These are phyloP conservation scores for Colletotrichum abscissum DNA, from an alignment of 2,329 filamentous ascomycete species.

Conservation along the genomic window DNA sequence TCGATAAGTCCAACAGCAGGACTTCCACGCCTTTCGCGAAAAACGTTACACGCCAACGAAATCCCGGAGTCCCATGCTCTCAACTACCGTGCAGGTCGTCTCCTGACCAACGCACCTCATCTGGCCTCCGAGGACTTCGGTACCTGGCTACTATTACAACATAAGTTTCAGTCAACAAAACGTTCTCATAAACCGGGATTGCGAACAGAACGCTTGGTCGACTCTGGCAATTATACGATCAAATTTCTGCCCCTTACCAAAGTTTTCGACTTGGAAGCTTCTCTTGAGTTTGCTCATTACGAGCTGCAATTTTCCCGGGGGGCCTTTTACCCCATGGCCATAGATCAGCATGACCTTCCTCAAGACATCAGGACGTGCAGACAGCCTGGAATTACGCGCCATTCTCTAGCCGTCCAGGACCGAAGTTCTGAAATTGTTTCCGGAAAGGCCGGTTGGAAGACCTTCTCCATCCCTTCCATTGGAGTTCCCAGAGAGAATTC, in stretches of 20 bases:
- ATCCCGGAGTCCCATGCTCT: not conserved
- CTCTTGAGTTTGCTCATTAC: not conserved
- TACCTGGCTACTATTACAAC: not conserved
- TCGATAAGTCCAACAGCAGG: not conserved
- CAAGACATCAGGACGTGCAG: not conserved
- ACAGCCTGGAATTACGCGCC: not conserved
- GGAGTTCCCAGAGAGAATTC: not conserved
- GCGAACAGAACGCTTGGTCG: not conserved
- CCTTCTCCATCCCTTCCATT: not conserved
- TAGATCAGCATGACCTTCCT: not conserved
- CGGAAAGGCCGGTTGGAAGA: not conserved
- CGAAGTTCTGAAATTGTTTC: not conserved
- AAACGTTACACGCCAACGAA: not conserved
- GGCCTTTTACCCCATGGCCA: not conserved
- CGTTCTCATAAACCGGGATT: not conserved
- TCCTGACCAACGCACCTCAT: not conserved
- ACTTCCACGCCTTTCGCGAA: not conserved
- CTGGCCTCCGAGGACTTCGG: not conserved
- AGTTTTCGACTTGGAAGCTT: not conserved
- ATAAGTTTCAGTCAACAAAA: not conserved
- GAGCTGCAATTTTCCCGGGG: not conserved
- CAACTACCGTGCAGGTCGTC: not conserved
- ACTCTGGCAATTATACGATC: not conserved
- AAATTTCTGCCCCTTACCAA: not conserved
- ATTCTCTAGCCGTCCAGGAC: not conserved